Conservation (phyloP, 257 asterid genomes). For the Avicennia marina region DNA sequence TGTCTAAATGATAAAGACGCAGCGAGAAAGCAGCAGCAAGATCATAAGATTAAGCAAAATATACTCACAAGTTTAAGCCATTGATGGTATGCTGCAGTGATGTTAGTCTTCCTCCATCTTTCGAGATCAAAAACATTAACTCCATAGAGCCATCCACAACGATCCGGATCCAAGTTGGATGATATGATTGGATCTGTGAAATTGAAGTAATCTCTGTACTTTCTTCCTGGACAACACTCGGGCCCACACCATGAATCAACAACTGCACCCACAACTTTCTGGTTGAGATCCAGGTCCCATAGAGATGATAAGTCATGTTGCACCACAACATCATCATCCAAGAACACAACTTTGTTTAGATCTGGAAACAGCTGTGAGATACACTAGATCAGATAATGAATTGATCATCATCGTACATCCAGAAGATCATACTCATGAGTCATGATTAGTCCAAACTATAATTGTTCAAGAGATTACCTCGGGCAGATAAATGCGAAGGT, state of each 20-base stretch:
- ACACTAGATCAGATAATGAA: conserved; percentile 30
- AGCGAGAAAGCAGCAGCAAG: too few relatives aligned
- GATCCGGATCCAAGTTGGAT: conserved; percentile 36
- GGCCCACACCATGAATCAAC: conserved; percentile 57
- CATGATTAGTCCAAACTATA: too few relatives aligned
- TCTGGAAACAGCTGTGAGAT: conserved; percentile 78
- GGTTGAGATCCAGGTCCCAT: conserved; percentile 79
- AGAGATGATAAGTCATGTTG: conserved; percentile 74
- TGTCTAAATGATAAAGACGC: too few relatives aligned
- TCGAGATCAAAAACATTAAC: conserved; percentile 70
- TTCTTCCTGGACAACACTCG: conserved; percentile 65
- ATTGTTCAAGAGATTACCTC: conserved; percentile 51
- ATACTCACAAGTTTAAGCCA: conserved; percentile 84
- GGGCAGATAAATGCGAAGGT: conserved; percentile 77
- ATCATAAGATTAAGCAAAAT: not conserved
- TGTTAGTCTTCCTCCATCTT: conserved; percentile 69
- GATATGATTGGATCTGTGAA: conserved; percentile 57
- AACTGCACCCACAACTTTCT: conserved; percentile 86
- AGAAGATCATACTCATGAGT: too few relatives aligned
- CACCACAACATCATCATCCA: conserved; percentile 84
- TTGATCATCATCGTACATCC: conserved; percentile 18
- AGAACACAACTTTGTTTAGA: conserved; percentile 60
- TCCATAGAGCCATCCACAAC: conserved; percentile 82
- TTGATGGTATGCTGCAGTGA: conserved; percentile 65
- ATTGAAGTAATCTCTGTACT: conserved; percentile 63